Evolutionary conservation across 176 grass and related monocot genomes (phyloP).

Genomic region (Triticum dicoccoides): DNA sequence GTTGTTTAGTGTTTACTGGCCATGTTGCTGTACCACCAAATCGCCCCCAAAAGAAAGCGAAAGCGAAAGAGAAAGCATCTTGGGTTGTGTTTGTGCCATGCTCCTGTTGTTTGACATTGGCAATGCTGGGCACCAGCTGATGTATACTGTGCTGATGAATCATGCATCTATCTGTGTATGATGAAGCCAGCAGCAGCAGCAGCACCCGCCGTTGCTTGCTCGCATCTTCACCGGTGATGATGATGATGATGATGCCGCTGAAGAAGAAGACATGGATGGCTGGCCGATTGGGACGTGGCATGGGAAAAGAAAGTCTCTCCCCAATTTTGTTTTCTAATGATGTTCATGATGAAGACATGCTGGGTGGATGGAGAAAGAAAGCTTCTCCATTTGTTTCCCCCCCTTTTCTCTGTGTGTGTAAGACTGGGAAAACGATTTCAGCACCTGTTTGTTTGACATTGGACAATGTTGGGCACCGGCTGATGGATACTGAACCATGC

Average conservation of each 20-base stretch:
- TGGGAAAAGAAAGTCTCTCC: too few species aligned
- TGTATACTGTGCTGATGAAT: neutral
- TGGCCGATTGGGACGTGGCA: too few species aligned
- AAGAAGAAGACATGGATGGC: too few species aligned
- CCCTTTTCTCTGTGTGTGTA: neutral
- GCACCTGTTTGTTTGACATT: neutral
- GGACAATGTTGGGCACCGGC: too few species aligned
- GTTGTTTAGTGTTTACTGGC: neutral
- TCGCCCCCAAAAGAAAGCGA: neutral
- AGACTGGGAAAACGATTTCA: constrained; percentile 13
- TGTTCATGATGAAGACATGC: neutral
- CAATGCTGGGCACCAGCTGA: neutral
- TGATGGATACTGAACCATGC: too few species aligned
- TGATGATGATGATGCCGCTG: too few species aligned
- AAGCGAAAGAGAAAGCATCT: too few species aligned
- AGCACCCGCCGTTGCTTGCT: neutral
- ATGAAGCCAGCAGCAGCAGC: too few species aligned
- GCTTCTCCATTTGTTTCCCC: neutral
- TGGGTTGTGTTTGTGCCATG: too few species aligned
- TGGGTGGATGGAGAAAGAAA: neutral
- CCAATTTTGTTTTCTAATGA: too few species aligned
- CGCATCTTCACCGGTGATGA: neutral
- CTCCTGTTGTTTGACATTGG: neutral
- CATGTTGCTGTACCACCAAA: neutral
- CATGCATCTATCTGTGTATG: too few species aligned